Evolutionary conservation across 305 asterid species (phyloP), one percentile per base, ranked within the genome.

Genomic region (Rubia tinctorum): DNA sequence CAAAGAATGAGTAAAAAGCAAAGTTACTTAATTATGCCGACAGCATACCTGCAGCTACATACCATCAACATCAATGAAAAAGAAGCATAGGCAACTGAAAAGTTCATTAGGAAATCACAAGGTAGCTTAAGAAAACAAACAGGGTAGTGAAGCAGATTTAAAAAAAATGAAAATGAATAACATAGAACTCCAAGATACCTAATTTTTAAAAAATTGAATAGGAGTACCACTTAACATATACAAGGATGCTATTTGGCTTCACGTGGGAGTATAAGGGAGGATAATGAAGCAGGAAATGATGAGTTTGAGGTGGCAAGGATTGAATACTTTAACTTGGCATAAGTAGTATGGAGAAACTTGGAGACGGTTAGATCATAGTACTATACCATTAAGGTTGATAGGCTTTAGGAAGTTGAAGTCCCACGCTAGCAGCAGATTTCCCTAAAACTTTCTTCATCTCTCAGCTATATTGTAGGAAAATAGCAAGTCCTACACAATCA

Each of bases 391-490:
- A 90, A 17, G 87, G 69, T 87, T 87, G 83, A 81, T 91, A 91
- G 73, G 75, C 92, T 4, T 91, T 88, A 25, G 98, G 99, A 78
- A 94, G 97, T 76, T 76, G 88, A 71, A 94, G 97, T 72, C 98
- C 98, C 37, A 94, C 99, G 39, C 96, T 92, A 47, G 95, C 88
- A 61, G 96, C 98, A 79, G 99, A 94, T 86, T 88, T 94, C 10
- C 90, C 85, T 1, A 94, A 87, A 69, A 85, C 76, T 71, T 74
- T 89, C 76, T 87, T 88, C 96, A 90, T 88, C 85, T 90, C 97
- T 18, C 94, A 6, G 95, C 98, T 5, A 94, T 88, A 69, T 94
- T 90, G 85, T 90, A 92, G 6, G 98, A 90, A 82, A 90, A 94
- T 58, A 94, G 77, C 81, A 94, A 80, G 6, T 92, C 92, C 96